Base-by-base conservation (phyloP, 768 basidiomycete species). In the Mycena amicta region DNA sequence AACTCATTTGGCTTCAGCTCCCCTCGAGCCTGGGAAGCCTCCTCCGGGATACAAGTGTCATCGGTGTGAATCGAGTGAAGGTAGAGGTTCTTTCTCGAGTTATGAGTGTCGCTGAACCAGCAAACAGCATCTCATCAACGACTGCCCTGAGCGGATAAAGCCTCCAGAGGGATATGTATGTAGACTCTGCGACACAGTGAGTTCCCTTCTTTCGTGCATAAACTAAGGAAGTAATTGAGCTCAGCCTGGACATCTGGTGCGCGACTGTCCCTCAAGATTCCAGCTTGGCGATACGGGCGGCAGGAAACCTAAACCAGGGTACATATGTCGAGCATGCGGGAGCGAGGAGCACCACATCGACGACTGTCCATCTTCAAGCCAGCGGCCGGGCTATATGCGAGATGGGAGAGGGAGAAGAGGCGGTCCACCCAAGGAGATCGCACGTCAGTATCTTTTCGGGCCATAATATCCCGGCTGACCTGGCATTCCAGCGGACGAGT, bases 311-410 rank as follows among this genome's bases (percentile, higher is more conserved):
- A 89, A 82, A 50, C 82, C 87, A 59, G 93, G 92, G 53, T 98
- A 98, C 66, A 83, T 91, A 13, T 98, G 95, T 74, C 83, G 92
- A 37, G 93, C 93, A 1, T 98, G 95, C 71, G 93, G 90, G 37
- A 92, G 90, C 67, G 89, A 89, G 59, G 75, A 80, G 5, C 96
- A 98, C 75, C 91, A 85, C 66, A 82, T 98, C 50, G 86, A 92
- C 49, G 95, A 98, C 66, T 98, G 96, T 66, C 84, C 88, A 5
- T 79, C 86, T 15, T 82, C 86, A 5, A 88, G 86, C 60, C 83
- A 81, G 67, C 74, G 74, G 40, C 76, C 70, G 16, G 59, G 71
- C 23, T 76, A 70, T 31, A 70, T 67, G 52, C 74, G 75, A 33
- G 71, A 45, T 39, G 46, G 75, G 57, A 76, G 74, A 59, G 73